Evolutionary conservation across 139 green algal species (phyloP).

Genomic region (Chlorella sp.): DNA sequence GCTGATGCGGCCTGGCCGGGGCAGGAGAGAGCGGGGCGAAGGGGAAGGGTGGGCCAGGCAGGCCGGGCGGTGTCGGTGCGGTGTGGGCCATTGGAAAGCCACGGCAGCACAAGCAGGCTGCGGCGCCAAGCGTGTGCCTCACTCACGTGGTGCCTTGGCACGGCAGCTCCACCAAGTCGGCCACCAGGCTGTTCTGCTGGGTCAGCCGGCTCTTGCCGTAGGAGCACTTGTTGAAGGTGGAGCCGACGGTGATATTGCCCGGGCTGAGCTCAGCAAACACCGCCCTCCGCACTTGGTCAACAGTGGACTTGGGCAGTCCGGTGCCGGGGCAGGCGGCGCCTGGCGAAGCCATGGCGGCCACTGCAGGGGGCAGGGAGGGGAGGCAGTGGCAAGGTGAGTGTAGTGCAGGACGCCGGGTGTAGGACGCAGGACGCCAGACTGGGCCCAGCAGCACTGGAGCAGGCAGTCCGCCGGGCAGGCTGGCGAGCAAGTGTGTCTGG

Average conservation of each 20-base stretch:
- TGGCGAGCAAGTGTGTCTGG: no score
- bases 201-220: conserved; percentile 3
- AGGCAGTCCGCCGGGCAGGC: no score
- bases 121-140: not conserved
- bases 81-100: no score
- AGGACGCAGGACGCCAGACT: not conserved
- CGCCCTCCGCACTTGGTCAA: not conserved
- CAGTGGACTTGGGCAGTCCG: not conserved
- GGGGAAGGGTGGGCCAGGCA: no score
- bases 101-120: no score
- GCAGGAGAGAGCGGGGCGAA: not conserved
- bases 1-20: no score
- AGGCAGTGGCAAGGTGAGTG: not conserved
- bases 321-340: conserved; percentile 22
- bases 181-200: not conserved
- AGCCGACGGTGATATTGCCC: not conserved
- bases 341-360: not conserved
- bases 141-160: conserved; percentile 14
- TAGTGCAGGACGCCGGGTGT: not conserved
- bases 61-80: no score
- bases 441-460: not conserved
- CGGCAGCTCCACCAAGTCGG: not conserved
- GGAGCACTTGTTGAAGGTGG: not conserved
- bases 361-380: not conserved
- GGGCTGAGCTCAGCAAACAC: conserved; percentile 4